Base-by-base conservation (phyloP, 495 filamentous ascomycete genomes). In the Cercophora sp. region DNA sequence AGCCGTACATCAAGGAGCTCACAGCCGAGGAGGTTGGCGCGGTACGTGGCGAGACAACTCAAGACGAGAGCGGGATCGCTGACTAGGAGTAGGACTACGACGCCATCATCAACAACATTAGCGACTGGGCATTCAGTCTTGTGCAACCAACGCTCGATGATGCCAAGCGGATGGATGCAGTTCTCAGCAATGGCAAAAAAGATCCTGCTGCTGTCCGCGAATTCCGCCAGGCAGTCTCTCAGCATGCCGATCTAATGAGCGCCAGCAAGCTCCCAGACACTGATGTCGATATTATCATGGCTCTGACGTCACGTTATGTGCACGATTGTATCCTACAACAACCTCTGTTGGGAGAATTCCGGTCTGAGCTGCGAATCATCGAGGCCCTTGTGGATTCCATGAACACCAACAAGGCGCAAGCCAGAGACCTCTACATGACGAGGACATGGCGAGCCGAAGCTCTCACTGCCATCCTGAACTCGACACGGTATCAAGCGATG, bases 401-500 rank as follows among this genome's bases (percentile, higher is more conserved):
- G 57, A 57, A 62, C 8, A 60, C 32, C 10, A 51, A 57, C 15
- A 57, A 65, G 8, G 52, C 58, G 41, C 61, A 59, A 1, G 64
- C 61, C 43, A 35, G 62, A 62, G 69, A 71, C 42, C 48, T 63
- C 15, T 63, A 59, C 40, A 61, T 63, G 0, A 34, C 66, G 5
- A 58, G 61, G 3, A 60, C 65, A 4, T 71, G 69, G 69, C 61
- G 48, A 24, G 59, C 61, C 16, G 63, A 68, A 35, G 59, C 67
- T 5, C 44, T 60, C 20, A 58, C 57, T 27, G 69, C 65, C 22
- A 24, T 70, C 11, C 49, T 67, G 18, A 51, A 50, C 48, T 50
- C 61, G 4, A 11, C 5, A 8, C 9, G 8, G 1, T 43, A 43
- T 9, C 15, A 10, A 5, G 5, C 40, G 9, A 3, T 4, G 18